phyloP scores from a whole-genome alignment of 805 yeast species.

The Hanseniaspora hatyaiensis region DNA sequence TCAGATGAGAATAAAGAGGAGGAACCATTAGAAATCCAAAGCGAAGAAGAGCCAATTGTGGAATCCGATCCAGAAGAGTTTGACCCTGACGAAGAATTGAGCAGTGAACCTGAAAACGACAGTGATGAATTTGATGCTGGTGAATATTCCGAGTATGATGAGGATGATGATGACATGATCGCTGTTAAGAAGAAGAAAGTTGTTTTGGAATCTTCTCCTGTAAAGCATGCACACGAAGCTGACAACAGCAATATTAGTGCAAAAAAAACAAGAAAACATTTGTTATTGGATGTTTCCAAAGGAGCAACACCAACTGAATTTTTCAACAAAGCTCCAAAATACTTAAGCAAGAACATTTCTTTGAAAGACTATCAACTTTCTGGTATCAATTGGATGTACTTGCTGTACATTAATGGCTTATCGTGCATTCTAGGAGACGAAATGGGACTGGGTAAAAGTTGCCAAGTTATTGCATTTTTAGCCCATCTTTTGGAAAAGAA shows the following conservation, averaged over 20 bases:
- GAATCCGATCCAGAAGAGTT: conserved; percentile 6
- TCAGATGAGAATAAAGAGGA: conserved; percentile 20
- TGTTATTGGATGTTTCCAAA: conserved; percentile 12
- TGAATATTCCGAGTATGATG: conserved; percentile 28
- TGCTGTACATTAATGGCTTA: conserved; percentile 63
- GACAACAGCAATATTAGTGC: background rate
- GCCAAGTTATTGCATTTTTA: conserved; percentile 87
- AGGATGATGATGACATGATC: conserved; percentile 24
- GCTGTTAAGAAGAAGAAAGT: conserved; percentile 24
- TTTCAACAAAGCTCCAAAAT: conserved; percentile 59
- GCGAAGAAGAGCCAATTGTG: conserved; percentile 3
- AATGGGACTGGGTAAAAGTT: conserved; percentile 96
- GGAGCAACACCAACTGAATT: conserved; percentile 29
- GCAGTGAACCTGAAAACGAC: conserved; percentile 23
- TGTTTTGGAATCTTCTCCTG: conserved; percentile 19
- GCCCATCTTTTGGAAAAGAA: conserved; percentile 63
- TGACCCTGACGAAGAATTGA: conserved; percentile 20
- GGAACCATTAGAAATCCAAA: conserved; percentile 7
- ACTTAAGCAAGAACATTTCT: conserved; percentile 50
- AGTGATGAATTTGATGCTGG: conserved; percentile 23
- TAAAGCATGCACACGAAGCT: no score
- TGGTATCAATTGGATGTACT: conserved; percentile 87
- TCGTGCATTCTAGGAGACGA: conserved; percentile 96
- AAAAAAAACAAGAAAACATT: conserved; percentile 16
- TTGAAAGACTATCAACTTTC: conserved; percentile 88